Conservation (phyloP, 176 grass and related monocot species). For the Musa acuminata region DNA sequence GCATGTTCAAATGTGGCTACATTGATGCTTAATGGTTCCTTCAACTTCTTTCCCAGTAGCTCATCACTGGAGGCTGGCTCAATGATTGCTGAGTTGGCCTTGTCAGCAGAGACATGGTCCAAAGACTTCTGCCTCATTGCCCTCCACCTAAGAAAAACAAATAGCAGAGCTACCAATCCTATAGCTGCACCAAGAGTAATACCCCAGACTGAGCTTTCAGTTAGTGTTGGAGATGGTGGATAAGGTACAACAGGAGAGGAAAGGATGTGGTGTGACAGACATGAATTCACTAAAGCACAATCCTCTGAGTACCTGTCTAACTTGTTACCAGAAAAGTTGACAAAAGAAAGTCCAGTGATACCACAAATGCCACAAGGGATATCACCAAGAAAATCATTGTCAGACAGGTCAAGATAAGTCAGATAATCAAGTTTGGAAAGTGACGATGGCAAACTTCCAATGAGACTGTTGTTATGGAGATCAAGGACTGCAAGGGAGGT, state of each 20-base stretch:
- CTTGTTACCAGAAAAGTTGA: constrained; percentile 70
- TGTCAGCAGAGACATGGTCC: constrained; percentile 34
- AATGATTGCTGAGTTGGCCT: constrained; percentile 37
- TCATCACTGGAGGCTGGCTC: constrained; percentile 80
- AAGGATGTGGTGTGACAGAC: constrained; percentile 25
- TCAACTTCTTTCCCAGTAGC: constrained; percentile 69
- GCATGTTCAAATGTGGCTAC: constrained; percentile 84
- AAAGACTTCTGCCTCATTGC: constrained; percentile 29
- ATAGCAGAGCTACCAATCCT: constrained; percentile 31
- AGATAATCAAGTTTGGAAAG: constrained; percentile 60
- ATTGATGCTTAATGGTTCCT: constrained; percentile 87
- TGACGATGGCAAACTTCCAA: constrained; percentile 53
- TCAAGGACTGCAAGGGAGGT: constrained; percentile 71
- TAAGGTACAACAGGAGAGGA: constrained; percentile 17
- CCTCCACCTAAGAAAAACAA: constrained; percentile 43
- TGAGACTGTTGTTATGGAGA: constrained; percentile 74
- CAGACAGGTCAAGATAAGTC: constrained; percentile 85
- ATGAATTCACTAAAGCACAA: constrained; percentile 43
- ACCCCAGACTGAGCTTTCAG: constrained; percentile 34
- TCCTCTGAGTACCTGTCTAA: constrained; percentile 40
- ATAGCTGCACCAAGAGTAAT: constrained; percentile 26
- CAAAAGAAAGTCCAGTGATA: constrained; percentile 57
- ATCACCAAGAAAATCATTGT: constrained; percentile 57
- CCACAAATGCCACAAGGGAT: constrained; percentile 71
- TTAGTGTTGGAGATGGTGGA: constrained; percentile 31